phyloP scores from a whole-genome alignment of 2,329 filamentous ascomycete genomes.

The Raffaelea albimanens region DNA sequence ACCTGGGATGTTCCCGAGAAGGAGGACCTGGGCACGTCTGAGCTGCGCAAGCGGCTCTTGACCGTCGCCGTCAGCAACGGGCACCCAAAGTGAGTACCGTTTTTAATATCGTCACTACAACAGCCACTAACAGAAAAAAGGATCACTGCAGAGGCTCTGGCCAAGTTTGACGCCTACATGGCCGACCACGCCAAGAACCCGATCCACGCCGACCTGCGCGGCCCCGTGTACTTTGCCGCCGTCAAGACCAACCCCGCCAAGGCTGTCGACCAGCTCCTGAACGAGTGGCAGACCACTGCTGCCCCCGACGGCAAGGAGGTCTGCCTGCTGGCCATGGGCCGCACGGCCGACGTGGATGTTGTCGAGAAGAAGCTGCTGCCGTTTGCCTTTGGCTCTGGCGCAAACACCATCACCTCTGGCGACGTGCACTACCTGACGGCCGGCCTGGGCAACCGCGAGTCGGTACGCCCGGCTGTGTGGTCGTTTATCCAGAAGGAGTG shows the following conservation, averaged over 20 bases:
- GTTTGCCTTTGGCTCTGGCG: conserved; percentile 64
- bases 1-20: conserved; percentile 75
- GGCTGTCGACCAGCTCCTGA: conserved; percentile 65
- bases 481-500: conserved; percentile 79
- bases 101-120: conserved; percentile 12
- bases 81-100: conserved; percentile 55
- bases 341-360: conserved; percentile 58
- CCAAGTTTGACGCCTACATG: conserved; percentile 72
- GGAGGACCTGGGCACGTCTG: conserved; percentile 73
- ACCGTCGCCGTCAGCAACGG: conserved; percentile 64
- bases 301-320: conserved; percentile 90
- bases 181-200: conserved; percentile 56
- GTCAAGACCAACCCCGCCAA: conserved; percentile 60
- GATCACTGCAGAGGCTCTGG: conserved; percentile 62
- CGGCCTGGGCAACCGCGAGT: conserved; percentile 62
- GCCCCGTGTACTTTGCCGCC: conserved; percentile 69
- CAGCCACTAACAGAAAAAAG: conserved; percentile 27
- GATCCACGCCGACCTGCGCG: conserved; percentile 73
- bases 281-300: conserved; percentile 73
- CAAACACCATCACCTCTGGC: conserved; percentile 64
- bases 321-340: conserved; percentile 65
- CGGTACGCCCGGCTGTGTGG: conserved; percentile 71
- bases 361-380: conserved; percentile 56
- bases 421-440: conserved; percentile 80
- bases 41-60: conserved; percentile 77